Conservation (phyloP, 371 early-diverging fungal genomes). For the Blakeslea trispora region DNA sequence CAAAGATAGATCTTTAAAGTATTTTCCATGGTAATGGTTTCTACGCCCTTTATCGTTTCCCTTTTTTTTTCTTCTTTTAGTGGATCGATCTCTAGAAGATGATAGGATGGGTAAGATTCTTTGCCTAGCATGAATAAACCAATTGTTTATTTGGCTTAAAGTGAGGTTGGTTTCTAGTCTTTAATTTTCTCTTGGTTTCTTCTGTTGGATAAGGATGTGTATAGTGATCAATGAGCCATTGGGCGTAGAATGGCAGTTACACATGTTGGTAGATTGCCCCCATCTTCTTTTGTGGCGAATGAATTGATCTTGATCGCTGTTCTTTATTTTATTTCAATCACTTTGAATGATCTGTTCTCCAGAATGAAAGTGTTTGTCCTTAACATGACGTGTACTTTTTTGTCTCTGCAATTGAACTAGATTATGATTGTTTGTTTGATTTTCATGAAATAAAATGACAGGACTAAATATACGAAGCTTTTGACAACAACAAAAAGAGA, state of each 20-base stretch:
- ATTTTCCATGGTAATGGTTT: too few species aligned
- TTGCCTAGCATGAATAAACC: conserved; percentile 82
- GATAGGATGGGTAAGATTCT: conserved; percentile 49
- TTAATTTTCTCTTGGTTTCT: conserved; percentile 62
- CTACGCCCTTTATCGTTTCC: too few species aligned
- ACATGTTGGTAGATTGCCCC: conserved; percentile 55
- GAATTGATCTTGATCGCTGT: background rate
- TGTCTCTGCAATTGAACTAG: conserved; percentile 19
- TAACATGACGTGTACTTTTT: conserved; percentile 26
- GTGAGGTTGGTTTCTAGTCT: conserved; percentile 60
- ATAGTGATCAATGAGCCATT: conserved; percentile 69
- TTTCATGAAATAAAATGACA: conserved; percentile 27
- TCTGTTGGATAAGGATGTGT: conserved; percentile 78
- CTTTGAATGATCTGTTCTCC: conserved; percentile 21
- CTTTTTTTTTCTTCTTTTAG: background rate
- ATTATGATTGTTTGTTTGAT: conserved; percentile 16
- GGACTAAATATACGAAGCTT: conserved; percentile 34
- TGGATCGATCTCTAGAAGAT: too few species aligned
- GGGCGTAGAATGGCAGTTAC: conserved; percentile 59
- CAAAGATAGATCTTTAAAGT: too few species aligned
- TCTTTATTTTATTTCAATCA: conserved; percentile 5
- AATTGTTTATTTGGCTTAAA: conserved; percentile 75
- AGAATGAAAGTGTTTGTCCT: conserved; percentile 23
- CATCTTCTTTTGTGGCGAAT: conserved; percentile 20
- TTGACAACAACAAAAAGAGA: too few species aligned